Percentiles rank a stretch among this genome's conserved stretches.
Conservation (phyloP, 1,284 basidiomycete species). For the Taiwanofungus camphoratus region DNA sequence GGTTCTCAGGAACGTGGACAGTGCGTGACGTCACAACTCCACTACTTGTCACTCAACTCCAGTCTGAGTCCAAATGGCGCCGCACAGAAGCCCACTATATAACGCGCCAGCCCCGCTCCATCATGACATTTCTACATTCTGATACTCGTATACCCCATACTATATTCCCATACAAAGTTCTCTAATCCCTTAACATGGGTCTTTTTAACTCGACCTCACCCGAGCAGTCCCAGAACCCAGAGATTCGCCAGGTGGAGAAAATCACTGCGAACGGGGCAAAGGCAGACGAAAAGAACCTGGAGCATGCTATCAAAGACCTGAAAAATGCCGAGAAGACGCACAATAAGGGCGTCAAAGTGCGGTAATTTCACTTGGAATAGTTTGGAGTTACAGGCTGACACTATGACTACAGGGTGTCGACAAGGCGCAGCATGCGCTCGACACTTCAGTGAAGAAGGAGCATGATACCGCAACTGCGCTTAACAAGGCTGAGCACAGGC, state of each 20-base stretch:
- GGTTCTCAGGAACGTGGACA: too few species aligned
- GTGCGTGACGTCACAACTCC: too few species aligned
- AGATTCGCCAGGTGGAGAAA: constrained; percentile 42
- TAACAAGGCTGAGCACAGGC: constrained; percentile 42
- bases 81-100: too few species aligned
- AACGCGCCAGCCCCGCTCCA: too few species aligned
- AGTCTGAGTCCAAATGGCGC: too few species aligned
- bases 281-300: constrained; percentile 40
- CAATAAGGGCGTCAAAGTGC: constrained; percentile 43
- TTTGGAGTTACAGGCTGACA: neutral
- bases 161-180: too few species aligned
- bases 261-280: constrained; percentile 39
- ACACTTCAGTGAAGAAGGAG: constrained; percentile 44
- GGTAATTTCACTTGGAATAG: neutral
- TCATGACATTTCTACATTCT: too few species aligned
- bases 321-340: constrained; percentile 40
- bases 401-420: constrained; percentile 30
- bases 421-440: constrained; percentile 39
- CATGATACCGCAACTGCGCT: constrained; percentile 38
- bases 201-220: too few species aligned
- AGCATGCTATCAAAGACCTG: constrained; percentile 42
- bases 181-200: too few species aligned
- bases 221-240: too few species aligned
- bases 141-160: too few species aligned
- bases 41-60: too few species aligned